These are phyloP conservation scores for Aethionema arabicum DNA, from an alignment of 345 rosid genomes.

Conservation along the genomic window DNA sequence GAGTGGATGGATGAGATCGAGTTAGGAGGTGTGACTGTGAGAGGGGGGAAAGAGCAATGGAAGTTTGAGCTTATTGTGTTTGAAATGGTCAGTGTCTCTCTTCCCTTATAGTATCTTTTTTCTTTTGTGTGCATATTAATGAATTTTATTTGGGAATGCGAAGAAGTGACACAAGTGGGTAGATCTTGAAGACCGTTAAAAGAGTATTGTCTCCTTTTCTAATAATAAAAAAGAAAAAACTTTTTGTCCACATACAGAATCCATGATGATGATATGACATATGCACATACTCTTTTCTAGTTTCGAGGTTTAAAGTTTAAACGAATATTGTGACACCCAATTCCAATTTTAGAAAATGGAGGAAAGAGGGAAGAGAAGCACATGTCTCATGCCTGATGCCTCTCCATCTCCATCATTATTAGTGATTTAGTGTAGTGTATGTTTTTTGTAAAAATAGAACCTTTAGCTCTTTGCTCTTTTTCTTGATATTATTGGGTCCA, in stretches of 20 bases:
- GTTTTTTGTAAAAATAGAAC: too few relatives aligned
- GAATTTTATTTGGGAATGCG: too few relatives aligned
- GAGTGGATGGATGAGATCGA: conserved; percentile 16
- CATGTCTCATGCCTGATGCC: too few relatives aligned
- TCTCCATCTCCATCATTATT: not conserved
- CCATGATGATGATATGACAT: conserved; percentile 11
- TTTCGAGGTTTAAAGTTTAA: conserved; percentile 23
- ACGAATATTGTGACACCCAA: conserved; percentile 8
- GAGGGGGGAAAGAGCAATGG: conserved; percentile 1
- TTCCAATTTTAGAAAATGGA: conserved; percentile 10
- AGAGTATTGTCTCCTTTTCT: conserved; percentile 8
- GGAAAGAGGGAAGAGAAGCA: conserved; percentile 16
- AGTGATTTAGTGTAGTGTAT: too few relatives aligned
- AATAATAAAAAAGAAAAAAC: not conserved
- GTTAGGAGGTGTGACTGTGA: too few relatives aligned
- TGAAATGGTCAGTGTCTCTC: too few relatives aligned
- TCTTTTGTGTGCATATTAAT: too few relatives aligned
- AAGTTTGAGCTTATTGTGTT: not conserved
- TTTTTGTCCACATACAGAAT: conserved; percentile 20
- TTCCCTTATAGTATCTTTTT: not conserved
- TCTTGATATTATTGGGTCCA: too few relatives aligned
- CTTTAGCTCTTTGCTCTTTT: too few relatives aligned
- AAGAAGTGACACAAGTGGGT: conserved; percentile 1
- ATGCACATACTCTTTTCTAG: conserved; percentile 3
- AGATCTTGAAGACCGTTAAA: conserved; percentile 29